Conservation (phyloP, 306 rosid genomes). For the Gynostemma pentaphyllum region DNA sequence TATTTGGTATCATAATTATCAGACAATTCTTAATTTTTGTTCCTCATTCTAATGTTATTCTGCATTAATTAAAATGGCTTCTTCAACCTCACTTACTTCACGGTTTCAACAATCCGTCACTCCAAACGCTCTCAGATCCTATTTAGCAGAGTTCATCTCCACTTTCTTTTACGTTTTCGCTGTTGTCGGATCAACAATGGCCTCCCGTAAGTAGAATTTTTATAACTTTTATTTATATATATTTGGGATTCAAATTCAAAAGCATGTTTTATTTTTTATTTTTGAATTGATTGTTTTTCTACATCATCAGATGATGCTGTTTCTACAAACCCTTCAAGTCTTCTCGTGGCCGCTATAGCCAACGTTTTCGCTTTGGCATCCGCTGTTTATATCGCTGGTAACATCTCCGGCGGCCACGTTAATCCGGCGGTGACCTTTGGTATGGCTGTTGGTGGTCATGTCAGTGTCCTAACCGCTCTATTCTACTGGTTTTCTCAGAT, state of each 20-base stretch:
- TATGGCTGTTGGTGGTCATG: constrained; percentile 72
- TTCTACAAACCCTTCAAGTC: constrained; percentile 34
- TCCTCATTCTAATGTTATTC: neutral
- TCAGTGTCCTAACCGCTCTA: constrained; percentile 61
- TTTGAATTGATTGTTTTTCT: too few relatives aligned
- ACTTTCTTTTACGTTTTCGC: constrained; percentile 72
- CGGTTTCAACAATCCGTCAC: constrained; percentile 48
- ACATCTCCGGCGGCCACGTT: constrained; percentile 71
- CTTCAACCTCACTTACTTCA: constrained; percentile 27
- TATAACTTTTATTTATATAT: too few relatives aligned
- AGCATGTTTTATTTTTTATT: too few relatives aligned
- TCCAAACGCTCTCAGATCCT: constrained; percentile 55
- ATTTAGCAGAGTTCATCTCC: constrained; percentile 73
- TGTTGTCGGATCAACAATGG: constrained; percentile 57
- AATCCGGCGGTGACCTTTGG: constrained; percentile 83
- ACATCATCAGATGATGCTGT: too few relatives aligned
- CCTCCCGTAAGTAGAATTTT: constrained; percentile 42
- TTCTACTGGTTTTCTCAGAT: constrained; percentile 69
- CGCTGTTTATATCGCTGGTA: constrained; percentile 38
- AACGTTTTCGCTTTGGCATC: constrained; percentile 51
- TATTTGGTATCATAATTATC: neutral
- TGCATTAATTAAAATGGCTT: constrained; percentile 46
- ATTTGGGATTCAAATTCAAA: too few relatives aligned
- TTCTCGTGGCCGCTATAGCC: constrained; percentile 43
- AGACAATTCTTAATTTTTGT: neutral